Evolutionary conservation across 2,329 filamentous ascomycete species (phyloP).

Genomic region (Arthrobotrys entomopaga): DNA sequence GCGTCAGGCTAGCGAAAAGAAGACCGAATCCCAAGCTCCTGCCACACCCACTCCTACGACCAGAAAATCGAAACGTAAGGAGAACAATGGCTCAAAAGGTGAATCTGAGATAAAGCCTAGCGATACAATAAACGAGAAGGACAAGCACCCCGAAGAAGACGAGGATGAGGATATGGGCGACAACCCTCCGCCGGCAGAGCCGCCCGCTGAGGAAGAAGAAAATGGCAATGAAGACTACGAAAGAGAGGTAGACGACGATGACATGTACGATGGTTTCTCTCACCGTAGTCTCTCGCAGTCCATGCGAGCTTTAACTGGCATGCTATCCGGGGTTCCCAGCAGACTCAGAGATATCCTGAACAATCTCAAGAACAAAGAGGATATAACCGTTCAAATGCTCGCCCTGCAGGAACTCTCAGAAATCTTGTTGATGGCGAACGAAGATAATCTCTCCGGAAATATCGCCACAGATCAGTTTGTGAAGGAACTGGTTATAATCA

Average conservation of each 20-base stretch:
- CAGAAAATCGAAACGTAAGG: conserved; percentile 46
- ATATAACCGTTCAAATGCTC: conserved; percentile 86
- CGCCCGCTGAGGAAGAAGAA: conserved; percentile 60
- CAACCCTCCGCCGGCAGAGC: conserved; percentile 60
- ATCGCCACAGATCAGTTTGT: conserved; percentile 95
- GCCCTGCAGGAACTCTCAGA: conserved; percentile 93
- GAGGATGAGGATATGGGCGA: conserved; percentile 53
- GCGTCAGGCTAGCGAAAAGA: conserved; percentile 48
- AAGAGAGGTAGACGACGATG: conserved; percentile 71
- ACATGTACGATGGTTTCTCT: conserved; percentile 70
- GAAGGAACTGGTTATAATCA: conserved; percentile 88
- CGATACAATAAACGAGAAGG: conserved; percentile 59
- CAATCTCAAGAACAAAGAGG: conserved; percentile 83
- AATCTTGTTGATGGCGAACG: conserved; percentile 90
- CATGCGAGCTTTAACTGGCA: conserved; percentile 85
- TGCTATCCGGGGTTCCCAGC: conserved; percentile 85
- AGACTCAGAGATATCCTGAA: conserved; percentile 80
- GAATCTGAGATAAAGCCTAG: conserved; percentile 27
- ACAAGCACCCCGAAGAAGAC: conserved; percentile 43
- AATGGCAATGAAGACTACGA: conserved; percentile 69
- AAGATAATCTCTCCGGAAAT: conserved; percentile 93
- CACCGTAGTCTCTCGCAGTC: conserved; percentile 79
- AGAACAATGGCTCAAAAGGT: conserved; percentile 44
- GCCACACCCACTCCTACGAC: conserved; percentile 41
- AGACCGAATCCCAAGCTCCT: conserved; percentile 36